phyloP scores from a whole-genome alignment of 108 stramenopile species.

The Chaetoceros tenuissimus region DNA sequence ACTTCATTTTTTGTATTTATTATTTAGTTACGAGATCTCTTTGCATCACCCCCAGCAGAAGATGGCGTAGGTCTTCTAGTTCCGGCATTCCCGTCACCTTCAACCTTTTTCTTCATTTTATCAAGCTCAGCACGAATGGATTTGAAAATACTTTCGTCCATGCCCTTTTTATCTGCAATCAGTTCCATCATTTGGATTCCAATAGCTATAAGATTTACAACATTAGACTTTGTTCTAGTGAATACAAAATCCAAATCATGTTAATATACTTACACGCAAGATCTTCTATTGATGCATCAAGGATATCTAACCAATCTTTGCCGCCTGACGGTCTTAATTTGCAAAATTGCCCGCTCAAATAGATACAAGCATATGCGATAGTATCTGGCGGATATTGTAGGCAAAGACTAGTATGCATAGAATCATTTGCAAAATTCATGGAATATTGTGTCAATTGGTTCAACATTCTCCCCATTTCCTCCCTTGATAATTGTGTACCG shows the following conservation, averaged over 20 bases:
- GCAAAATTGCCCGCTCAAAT: conserved; percentile 54
- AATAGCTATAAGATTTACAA: conserved; percentile 19
- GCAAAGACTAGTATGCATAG: conserved; percentile 73
- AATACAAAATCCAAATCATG: conserved; percentile 6
- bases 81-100: not conserved
- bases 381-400: conserved; percentile 53
- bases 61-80: not conserved
- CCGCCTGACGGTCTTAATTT: conserved; percentile 31
- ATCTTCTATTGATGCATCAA: conserved; percentile 30
- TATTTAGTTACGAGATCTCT: too few species aligned
- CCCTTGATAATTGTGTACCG: conserved; percentile 3
- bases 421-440: conserved; percentile 84
- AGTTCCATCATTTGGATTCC: conserved; percentile 45
- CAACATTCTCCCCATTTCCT: conserved; percentile 40
- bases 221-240: not conserved
- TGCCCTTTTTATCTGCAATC: conserved; percentile 39
- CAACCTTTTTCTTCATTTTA: not conserved
- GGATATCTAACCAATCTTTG: conserved; percentile 42
- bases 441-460: conserved; percentile 67
- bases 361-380: conserved; percentile 66
- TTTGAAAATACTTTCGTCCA: conserved; percentile 6
- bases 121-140: not conserved
- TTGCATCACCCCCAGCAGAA: not conserved
- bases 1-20: too few species aligned
- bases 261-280: conserved; percentile 6